A percentile compares a stretch with the other conserved stretches of the same genome.
phyloP scores from a whole-genome alignment of 345 rosid genomes.

The Eucalyptus shirleyi region DNA sequence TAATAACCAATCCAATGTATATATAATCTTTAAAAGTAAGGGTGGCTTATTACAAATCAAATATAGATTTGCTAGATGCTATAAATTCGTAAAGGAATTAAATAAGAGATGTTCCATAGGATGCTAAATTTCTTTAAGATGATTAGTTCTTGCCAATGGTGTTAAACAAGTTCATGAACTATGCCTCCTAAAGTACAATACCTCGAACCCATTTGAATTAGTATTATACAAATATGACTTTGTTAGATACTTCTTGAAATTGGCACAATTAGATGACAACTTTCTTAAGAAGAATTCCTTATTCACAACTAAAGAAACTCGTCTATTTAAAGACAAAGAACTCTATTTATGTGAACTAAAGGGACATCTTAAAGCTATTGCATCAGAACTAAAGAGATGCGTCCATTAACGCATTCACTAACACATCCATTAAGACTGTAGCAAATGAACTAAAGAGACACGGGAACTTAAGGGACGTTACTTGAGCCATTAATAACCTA shows the following conservation, averaged over 20 bases:
- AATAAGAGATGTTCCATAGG: no score
- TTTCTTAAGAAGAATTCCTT: not conserved
- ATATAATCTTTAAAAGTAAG: no score
- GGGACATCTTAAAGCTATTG: not conserved
- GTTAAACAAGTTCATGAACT: no score
- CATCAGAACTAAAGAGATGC: not conserved
- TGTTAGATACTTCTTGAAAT: fast-evolving
- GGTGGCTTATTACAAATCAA: no score
- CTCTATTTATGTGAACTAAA: not conserved
- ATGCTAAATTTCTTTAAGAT: no score
- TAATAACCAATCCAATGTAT: no score
- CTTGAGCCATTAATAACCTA: not conserved
- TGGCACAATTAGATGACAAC: not conserved
- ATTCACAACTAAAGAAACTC: not conserved
- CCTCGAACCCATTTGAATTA: not conserved
- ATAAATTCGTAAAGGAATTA: no score
- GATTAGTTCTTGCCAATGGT: no score
- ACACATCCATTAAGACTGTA: fast-evolving
- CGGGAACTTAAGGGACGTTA: not conserved
- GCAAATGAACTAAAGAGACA: not conserved
- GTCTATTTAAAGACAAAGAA: not conserved
- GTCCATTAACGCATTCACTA: fast-evolving
- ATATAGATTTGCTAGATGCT: no score
- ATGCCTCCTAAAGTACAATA: no score
- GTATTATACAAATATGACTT: not conserved